Evolutionary conservation across 306 rosid species (phyloP), one percentile per base, ranked within the genome.

Genomic region (Pachyrhizus erosus): DNA sequence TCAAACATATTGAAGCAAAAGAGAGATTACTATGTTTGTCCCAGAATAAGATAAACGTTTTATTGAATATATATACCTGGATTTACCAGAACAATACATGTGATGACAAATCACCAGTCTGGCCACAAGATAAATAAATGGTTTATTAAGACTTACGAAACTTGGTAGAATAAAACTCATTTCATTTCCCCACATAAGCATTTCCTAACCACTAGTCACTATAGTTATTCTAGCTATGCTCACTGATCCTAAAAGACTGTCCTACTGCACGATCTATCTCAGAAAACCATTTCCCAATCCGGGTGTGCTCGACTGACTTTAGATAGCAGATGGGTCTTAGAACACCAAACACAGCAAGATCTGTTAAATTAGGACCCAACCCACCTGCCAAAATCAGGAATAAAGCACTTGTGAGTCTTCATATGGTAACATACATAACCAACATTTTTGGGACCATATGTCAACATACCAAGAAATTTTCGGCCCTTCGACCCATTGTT

Each of bases 261-360:
- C 96, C 93, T 64, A 95, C 93, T 3, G 83, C 88, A 27, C 34
- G 24, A 64, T 93, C 99, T 98, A 96, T 93, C 69, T 78, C 85
- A 76, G 88, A 69, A 78, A 89, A 93, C 98, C 98, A 96, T 61
- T 87, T 91, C 64, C 94, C 97, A 70, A 96, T 89, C 82, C 77
- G 69, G 45, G 97, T 93, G 81, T 89, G 87, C 84, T 89, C 92
- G 39, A 88, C 89, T 33, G 98, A 87, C 84, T 87, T 88, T 73
- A 96, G 99, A 91, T 89, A 87, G 52, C 93, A 90, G 84, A 92
- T 93, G 20, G 99, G 97, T 85, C 98, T 88, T 81, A 93, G 87
- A 57, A 93, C 93, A 14, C 99, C 98, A 75, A 93, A 96, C 24
- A 89, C 96, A 27, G 98, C 91, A 46, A 96, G 93, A 88, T 96